phyloP scores from a whole-genome alignment of 306 rosid species.

The Begonia peltatifolia region DNA sequence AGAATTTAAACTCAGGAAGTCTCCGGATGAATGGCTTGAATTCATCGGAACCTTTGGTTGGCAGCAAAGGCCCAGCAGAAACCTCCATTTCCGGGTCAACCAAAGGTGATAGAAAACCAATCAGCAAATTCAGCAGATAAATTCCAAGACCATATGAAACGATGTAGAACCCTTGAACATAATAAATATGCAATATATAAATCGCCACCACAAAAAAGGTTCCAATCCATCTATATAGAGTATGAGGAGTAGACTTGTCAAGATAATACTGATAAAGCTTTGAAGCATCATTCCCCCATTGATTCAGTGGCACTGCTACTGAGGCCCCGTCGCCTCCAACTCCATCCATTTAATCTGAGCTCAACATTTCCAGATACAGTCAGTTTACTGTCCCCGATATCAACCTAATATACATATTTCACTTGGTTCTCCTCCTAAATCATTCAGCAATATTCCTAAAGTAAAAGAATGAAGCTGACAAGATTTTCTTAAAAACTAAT shows the following conservation, averaged over 20 bases:
- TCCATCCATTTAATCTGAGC: constrained; percentile 2
- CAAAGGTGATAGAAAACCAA: constrained; percentile 2
- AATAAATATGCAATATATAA: not conserved
- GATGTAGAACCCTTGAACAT: constrained; percentile 2
- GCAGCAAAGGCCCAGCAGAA: constrained; percentile 1
- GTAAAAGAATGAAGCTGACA: no score
- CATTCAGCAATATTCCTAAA: no score
- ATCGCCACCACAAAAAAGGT: not conserved
- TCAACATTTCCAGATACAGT: not conserved
- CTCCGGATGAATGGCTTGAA: constrained; percentile 1
- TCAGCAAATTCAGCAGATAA: constrained; percentile 3
- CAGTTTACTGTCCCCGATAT: no score
- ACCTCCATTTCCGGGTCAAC: constrained; percentile 2
- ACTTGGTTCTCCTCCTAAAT: no score
- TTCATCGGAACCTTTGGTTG: constrained; percentile 3
- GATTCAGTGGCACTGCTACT: not conserved
- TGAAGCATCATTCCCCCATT: not conserved
- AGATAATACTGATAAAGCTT: constrained; percentile 3
- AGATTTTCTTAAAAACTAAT: no score
- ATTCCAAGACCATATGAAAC: constrained; percentile 1
- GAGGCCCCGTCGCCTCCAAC: not conserved
- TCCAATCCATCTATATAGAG: not conserved
- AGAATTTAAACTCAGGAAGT: constrained; percentile 4
- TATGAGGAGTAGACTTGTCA: constrained; percentile 2
- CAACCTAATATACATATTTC: no score